These are phyloP conservation scores for Boletus sensibilis DNA, from an alignment of 768 basidiomycete species.

Conservation along the genomic window DNA sequence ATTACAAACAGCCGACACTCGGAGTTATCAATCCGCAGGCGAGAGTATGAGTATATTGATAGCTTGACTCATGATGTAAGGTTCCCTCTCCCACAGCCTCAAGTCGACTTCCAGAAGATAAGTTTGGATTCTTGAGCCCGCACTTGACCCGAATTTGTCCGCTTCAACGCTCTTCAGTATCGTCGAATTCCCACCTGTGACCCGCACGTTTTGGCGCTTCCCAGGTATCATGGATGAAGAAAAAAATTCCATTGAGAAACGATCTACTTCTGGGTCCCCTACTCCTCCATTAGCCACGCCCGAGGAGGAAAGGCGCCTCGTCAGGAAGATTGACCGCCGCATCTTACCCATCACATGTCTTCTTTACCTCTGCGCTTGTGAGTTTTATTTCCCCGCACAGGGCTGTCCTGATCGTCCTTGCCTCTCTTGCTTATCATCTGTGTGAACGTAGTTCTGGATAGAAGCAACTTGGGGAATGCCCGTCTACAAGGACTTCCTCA, in stretches of 20 bases:
- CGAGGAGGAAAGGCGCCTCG: conserved; percentile 36
- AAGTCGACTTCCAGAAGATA: not conserved
- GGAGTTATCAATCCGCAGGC: no score
- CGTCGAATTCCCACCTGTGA: not conserved
- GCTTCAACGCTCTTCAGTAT: not conserved
- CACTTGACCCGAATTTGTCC: not conserved
- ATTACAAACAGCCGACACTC: not conserved
- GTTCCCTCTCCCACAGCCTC: not conserved
- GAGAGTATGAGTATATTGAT: no score
- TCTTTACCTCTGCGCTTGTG: conserved; percentile 75
- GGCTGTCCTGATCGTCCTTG: not conserved
- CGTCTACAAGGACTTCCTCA: conserved; percentile 70
- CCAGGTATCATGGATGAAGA: conserved; percentile 21
- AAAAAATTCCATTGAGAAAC: conserved; percentile 5
- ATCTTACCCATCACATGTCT: conserved; percentile 59
- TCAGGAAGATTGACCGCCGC: conserved; percentile 37
- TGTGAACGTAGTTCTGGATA: conserved; percentile 50
- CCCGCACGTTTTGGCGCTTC: not conserved
- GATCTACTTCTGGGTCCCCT: not conserved
- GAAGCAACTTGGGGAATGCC: conserved; percentile 78
- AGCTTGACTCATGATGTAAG: not conserved
- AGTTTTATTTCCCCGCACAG: conserved; percentile 19
- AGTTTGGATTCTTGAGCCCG: not conserved
- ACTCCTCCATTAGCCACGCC: conserved; percentile 23
- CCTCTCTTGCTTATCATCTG: conserved; percentile 1